These are phyloP conservation scores for Crithidia sp. DNA, from an alignment of 208 protist genomes.

Conservation along the genomic window DNA sequence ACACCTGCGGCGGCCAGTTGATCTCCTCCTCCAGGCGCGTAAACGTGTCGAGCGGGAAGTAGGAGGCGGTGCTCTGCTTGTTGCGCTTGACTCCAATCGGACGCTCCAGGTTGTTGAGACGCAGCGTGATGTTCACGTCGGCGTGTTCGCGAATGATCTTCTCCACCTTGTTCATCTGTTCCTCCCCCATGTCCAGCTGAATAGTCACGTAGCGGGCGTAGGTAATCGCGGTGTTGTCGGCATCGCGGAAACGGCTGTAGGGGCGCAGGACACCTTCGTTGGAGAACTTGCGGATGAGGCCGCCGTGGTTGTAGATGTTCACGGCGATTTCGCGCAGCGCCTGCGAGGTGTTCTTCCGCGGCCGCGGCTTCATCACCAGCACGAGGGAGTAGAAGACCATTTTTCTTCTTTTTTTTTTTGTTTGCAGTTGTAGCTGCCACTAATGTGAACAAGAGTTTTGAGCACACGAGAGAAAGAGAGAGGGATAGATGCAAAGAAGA, in stretches of 20 bases:
- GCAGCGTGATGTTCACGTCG: slow-evolving; percentile 81
- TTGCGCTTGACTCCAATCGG: slow-evolving; percentile 74
- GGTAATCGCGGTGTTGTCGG: slow-evolving; percentile 74
- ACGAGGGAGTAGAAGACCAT: slow-evolving; percentile 92
- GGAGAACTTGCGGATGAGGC: slow-evolving; percentile 77
- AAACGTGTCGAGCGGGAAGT: slow-evolving; percentile 90
- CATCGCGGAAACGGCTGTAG: slow-evolving; percentile 83
- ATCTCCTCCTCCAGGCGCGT: slow-evolving; percentile 88
- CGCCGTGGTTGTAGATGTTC: slow-evolving; percentile 76
- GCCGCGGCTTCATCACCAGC: slow-evolving; percentile 84
- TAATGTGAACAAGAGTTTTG: not conserved
- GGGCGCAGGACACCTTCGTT: slow-evolving; percentile 92
- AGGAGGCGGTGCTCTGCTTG: slow-evolving; percentile 42
- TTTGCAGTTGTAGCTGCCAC: not conserved
- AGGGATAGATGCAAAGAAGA: not conserved
- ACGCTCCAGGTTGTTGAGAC: slow-evolving; percentile 76
- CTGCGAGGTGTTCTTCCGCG: slow-evolving; percentile 73
- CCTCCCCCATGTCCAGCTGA: slow-evolving; percentile 87
- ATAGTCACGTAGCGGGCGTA: slow-evolving; percentile 88
- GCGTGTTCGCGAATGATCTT: slow-evolving; percentile 83
- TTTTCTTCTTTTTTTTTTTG: slow-evolving; percentile 1
- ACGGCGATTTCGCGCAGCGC: slow-evolving; percentile 82
- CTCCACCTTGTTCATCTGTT: slow-evolving; percentile 79
- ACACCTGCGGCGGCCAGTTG: slow-evolving; percentile 90
- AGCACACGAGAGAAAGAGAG: not conserved